phyloP scores from a whole-genome alignment of 352 stramenopile genomes.

The Phytophthora multivora region DNA sequence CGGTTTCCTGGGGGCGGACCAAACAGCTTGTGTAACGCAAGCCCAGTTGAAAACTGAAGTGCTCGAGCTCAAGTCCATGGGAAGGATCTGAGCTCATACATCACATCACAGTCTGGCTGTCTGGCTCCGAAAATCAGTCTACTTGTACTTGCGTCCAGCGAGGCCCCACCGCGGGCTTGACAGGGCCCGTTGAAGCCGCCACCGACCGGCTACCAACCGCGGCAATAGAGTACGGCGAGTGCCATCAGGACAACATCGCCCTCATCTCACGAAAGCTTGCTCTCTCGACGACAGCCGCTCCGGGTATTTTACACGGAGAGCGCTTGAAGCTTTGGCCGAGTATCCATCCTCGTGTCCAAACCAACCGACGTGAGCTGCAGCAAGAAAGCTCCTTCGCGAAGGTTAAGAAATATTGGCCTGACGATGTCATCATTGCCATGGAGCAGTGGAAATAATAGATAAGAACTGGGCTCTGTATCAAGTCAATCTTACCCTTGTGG shows the following conservation, averaged over 20 bases:
- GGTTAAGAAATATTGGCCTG: slow-evolving; percentile 1
- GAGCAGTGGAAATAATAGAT: neutral
- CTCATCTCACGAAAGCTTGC: slow-evolving; percentile 8
- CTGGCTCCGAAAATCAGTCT: slow-evolving; percentile 16
- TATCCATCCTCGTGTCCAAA: slow-evolving; percentile 1
- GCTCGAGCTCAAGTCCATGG: slow-evolving; percentile 5
- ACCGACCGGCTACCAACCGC: slow-evolving; percentile 2
- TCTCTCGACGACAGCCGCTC: slow-evolving; percentile 15
- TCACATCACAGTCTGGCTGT: slow-evolving; percentile 24
- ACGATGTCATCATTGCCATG: slow-evolving; percentile 1
- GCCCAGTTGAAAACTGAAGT: slow-evolving; percentile 28
- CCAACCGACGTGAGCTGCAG: neutral
- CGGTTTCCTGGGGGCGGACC: neutral
- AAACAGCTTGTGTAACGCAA: slow-evolving; percentile 1
- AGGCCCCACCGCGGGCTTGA: slow-evolving; percentile 6
- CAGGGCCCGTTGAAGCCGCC: neutral
- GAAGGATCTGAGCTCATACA: slow-evolving; percentile 17
- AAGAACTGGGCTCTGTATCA: neutral
- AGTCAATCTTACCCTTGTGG: neutral
- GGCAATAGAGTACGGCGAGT: slow-evolving; percentile 14
- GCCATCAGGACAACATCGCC: slow-evolving; percentile 11
- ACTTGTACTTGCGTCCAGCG: slow-evolving; percentile 12
- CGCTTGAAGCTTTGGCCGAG: slow-evolving; percentile 1
- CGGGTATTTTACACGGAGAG: slow-evolving; percentile 9
- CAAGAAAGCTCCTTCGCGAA: neutral